These are phyloP conservation scores for Magnusiomyces sp. DNA, from an alignment of 1,139 yeast genomes.

Conservation along the genomic window DNA sequence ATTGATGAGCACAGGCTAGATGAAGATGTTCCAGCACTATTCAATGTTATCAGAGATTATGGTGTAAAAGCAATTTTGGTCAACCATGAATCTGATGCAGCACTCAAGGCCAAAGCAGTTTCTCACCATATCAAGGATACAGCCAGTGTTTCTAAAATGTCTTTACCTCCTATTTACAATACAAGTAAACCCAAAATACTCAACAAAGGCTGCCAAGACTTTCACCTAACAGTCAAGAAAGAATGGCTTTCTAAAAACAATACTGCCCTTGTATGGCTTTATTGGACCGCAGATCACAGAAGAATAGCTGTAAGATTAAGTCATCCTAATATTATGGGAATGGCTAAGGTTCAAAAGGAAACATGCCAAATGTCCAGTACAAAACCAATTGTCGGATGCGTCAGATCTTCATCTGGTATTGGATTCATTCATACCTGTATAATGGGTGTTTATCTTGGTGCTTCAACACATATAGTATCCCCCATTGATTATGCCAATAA, in stretches of 20 bases:
- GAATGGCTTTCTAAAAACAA: slow-evolving; percentile 29
- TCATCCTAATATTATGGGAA: slow-evolving; percentile 59
- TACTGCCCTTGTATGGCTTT: slow-evolving; percentile 53
- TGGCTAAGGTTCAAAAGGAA: slow-evolving; percentile 85
- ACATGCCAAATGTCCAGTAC: slow-evolving; percentile 75
- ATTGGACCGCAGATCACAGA: slow-evolving; percentile 66
- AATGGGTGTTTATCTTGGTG: slow-evolving; percentile 79
- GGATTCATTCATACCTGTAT: slow-evolving; percentile 81
- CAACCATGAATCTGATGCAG: slow-evolving; percentile 63
- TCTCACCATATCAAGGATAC: slow-evolving; percentile 54
- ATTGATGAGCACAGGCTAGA: slow-evolving; percentile 59
- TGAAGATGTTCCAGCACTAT: slow-evolving; percentile 68
- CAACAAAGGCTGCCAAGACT: slow-evolving; percentile 39
- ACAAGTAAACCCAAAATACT: slow-evolving; percentile 61
- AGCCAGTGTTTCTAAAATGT: slow-evolving; percentile 36
- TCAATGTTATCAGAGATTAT: slow-evolving; percentile 60
- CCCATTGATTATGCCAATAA: slow-evolving; percentile 71
- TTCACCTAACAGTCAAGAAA: slow-evolving; percentile 37
- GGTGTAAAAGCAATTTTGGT: slow-evolving; percentile 65
- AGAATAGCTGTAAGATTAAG: slow-evolving; percentile 57
- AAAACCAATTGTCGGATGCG: slow-evolving; percentile 76
- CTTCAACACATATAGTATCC: slow-evolving; percentile 72
- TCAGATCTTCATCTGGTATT: slow-evolving; percentile 72
- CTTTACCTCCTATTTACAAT: slow-evolving; percentile 52
- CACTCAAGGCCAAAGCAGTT: slow-evolving; percentile 61